Conservation (phyloP, 164 flowering plant genomes). For the Kingdonia uniflora region DNA sequence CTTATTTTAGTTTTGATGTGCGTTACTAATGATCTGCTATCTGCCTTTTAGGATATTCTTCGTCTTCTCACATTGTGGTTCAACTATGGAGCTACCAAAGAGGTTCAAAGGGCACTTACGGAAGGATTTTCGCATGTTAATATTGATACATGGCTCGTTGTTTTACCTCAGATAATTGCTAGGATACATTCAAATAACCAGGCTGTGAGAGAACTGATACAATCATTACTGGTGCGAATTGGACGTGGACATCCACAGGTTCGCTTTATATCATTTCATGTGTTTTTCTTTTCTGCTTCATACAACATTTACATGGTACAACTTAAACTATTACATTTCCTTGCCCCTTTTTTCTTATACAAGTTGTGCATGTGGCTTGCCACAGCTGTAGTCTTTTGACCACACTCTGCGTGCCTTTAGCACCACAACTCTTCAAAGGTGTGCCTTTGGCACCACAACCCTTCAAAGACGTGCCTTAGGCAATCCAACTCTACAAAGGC, state of each 20-base stretch:
- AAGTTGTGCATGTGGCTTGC: no score
- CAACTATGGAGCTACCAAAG: slow-evolving; percentile 89
- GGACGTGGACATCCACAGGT: slow-evolving; percentile 99
- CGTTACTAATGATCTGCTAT: neutral
- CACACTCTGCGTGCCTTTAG: no score
- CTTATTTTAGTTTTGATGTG: no score
- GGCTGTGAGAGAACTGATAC: slow-evolving; percentile 93
- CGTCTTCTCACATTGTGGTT: slow-evolving; percentile 99
- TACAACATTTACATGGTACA: no score
- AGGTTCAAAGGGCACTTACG: slow-evolving; percentile 87
- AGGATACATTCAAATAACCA: slow-evolving; percentile 95
- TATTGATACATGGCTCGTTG: slow-evolving; percentile 98
- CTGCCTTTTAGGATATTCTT: slow-evolving; percentile 73
- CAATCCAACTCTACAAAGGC: no score
- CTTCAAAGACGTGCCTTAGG: no score
- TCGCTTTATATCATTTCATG: slow-evolving; percentile 6
- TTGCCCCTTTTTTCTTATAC: no score
- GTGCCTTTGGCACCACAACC: no score
- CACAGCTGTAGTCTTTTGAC: no score
- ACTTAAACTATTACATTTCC: no score
- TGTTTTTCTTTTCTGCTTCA: no score
- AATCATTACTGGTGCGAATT: slow-evolving; percentile 86
- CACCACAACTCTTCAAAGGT: no score
- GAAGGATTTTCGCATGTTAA: slow-evolving; percentile 82
- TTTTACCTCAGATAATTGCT: slow-evolving; percentile 97